Evolutionary conservation across 805 yeast genomes (phyloP), one percentile per base, ranked within the genome.

Genomic region (Candida nitratophila): DNA sequence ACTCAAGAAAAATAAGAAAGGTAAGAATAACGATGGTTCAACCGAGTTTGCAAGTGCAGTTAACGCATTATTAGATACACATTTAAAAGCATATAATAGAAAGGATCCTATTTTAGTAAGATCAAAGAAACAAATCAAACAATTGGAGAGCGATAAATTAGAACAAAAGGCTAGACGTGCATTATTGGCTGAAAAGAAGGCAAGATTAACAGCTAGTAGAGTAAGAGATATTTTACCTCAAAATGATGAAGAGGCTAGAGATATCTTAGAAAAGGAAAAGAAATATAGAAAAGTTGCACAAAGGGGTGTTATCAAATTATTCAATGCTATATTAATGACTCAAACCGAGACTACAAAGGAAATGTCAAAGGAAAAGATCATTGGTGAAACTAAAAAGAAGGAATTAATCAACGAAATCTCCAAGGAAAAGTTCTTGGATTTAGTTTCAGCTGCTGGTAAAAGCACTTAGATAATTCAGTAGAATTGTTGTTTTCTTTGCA

Each of bases 41-140:
- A 81, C 71, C 37, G 72, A 79, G 2, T 91, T 93, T 57, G 86
- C 96, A 17, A 73, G 66, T 44, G 98, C 98, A 0, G 79, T 93
- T 57, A 79, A 70, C 51, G 93, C 96, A 15, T 84, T 91, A 54
- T 66, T 91, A 42, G 85, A 84, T 5, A 87, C 98, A 1, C 82
- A 79, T 55, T 70, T 91, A 51, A 93, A 93, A 61, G 95, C 96
- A 0, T 85, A 91, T 55, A 88, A 85, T 57, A 74, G 97, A 57
- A 76, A 76, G 38, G 96, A 90, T 60, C 99, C 99, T 3, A 86
- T 91, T 44, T 73, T 91, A 65, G 90, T 91, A 8, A 80, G 98
- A 65, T 71, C 77, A 21, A 85, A 86, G 56, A 85, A 83, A 51
- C 71, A 74, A 36, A 48, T 81, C 41, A 83, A 81, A 64, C 81